Base-by-base conservation (phyloP, 352 stramenopile species). In the Pilasporangium apinafurcum region DNA sequence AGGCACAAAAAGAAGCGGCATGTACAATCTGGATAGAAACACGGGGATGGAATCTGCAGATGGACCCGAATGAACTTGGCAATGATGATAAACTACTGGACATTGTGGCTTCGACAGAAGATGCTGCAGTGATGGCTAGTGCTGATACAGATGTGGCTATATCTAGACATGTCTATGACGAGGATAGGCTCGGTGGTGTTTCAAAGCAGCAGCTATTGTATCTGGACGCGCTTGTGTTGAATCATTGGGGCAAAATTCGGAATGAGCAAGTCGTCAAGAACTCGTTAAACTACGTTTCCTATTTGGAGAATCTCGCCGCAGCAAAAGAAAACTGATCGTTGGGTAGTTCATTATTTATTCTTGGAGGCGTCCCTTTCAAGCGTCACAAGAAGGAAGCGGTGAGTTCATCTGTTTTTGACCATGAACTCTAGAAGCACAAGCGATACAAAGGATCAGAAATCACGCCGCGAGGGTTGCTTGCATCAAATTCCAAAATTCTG, bases 21-120 rank as follows among this genome's bases (percentile, higher is more conserved):
- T 86, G 63, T 27, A 47, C 58, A n/a, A 18, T 90, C 17, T 94
- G 82, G 82, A 56, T 85, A 14, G 66, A 86, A 51, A 59, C 64
- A 50, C 72, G 79, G 3, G 62, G 58, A 0, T 91, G 68, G 74
- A 62, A 56, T 34, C 43, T 75, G 2, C 50, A 56, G 31, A 68
- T 65, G 44, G 53, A 65, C 30, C 25, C 40, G 3, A 41, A 48
- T 13, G 58, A 62, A 13, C 13, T 75, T 20, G 21, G 31, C 0
- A 42, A 71, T 24, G 37, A 66, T 9, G 44, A 55, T 13, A 44
- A 48, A 8, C 48, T 36, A 2, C 9, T 65, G 8, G 43, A 54
- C 22, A 37, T 62, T 22, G 52, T 57, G 1, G 25, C 32, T 3
- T 28, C 24, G 0, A 43, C 34, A 4, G 51, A 70, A 17, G 56